These are phyloP conservation scores for Chaetothyriales sp. DNA, from an alignment of 2,329 filamentous ascomycete species.

Conservation along the genomic window DNA sequence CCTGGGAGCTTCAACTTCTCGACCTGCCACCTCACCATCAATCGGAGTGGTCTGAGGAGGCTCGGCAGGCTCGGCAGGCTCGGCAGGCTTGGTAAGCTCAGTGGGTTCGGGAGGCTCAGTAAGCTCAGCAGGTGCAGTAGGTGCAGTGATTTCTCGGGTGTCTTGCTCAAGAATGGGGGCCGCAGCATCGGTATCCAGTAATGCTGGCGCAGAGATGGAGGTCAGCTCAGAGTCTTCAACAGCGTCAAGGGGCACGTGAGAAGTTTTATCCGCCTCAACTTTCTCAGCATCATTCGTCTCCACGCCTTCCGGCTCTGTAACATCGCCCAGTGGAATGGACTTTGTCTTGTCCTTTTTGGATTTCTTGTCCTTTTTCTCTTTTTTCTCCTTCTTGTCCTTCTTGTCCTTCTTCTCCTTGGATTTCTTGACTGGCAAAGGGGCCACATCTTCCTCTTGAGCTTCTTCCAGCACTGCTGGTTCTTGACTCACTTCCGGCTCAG, in stretches of 20 bases:
- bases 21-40: neutral
- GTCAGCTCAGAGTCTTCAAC: neutral
- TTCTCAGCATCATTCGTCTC: conserved; percentile 7
- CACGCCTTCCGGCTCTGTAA: neutral
- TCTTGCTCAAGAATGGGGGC: neutral
- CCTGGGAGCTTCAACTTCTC: neutral
- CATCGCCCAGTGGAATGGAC: conserved; percentile 1
- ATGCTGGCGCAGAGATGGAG: neutral
- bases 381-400: neutral
- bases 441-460: neutral
- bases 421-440: neutral
- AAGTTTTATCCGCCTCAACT: conserved; percentile 17
- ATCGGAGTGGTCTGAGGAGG: neutral
- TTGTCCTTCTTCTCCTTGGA: neutral
- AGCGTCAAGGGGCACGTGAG: conserved; percentile 18
- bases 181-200: neutral
- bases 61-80: neutral
- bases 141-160: neutral
- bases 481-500: neutral
- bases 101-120: too few species aligned
- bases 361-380: neutral
- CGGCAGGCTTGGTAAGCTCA: too few species aligned
- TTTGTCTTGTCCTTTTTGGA: conserved; percentile 9
- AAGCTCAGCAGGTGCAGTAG: neutral
- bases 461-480: neutral